Evolutionary conservation across 2,329 filamentous ascomycete genomes (phyloP).

Genomic region (Epicoccum nigrum): DNA sequence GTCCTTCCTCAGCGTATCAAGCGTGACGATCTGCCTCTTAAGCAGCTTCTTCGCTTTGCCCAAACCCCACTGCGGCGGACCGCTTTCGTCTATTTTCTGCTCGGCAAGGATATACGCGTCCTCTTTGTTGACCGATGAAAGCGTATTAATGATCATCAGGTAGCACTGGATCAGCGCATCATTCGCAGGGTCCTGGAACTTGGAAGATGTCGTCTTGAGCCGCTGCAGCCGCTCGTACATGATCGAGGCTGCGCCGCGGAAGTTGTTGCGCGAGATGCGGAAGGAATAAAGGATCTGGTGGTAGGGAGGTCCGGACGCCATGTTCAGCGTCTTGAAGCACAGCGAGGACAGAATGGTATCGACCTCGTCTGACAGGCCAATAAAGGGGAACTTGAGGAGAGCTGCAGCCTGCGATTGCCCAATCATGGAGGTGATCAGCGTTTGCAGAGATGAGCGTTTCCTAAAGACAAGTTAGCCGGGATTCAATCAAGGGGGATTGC

Average conservation of each 20-base stretch:
- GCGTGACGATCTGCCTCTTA: conserved; percentile 79
- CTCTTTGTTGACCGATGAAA: conserved; percentile 81
- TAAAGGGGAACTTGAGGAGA: conserved; percentile 77
- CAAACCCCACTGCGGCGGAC: conserved; percentile 36
- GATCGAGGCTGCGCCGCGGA: conserved; percentile 73
- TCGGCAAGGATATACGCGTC: conserved; percentile 80
- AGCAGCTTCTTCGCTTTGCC: conserved; percentile 46
- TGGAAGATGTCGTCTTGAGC: conserved; percentile 51
- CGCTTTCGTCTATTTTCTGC: conserved; percentile 51
- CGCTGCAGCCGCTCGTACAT: conserved; percentile 63
- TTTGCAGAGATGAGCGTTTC: conserved; percentile 72
- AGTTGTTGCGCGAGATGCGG: conserved; percentile 82
- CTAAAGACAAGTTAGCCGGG: conserved; percentile 37
- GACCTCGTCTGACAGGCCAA: conserved; percentile 76
- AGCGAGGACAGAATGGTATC: conserved; percentile 78
- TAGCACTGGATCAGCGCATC: conserved; percentile 73
- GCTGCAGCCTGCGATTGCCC: conserved; percentile 40
- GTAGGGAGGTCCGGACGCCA: conserved; percentile 69
- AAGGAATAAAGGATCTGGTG: conserved; percentile 92
- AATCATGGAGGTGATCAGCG: conserved; percentile 59
- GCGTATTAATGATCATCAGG: conserved; percentile 88
- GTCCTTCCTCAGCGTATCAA: conserved; percentile 84
- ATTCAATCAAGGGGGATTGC: too few species aligned
- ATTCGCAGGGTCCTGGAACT: conserved; percentile 54
- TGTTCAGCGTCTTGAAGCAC: conserved; percentile 71